Base-by-base conservation (phyloP, 108 stramenopile genomes). In the Stephanodiscus minutulus region DNA sequence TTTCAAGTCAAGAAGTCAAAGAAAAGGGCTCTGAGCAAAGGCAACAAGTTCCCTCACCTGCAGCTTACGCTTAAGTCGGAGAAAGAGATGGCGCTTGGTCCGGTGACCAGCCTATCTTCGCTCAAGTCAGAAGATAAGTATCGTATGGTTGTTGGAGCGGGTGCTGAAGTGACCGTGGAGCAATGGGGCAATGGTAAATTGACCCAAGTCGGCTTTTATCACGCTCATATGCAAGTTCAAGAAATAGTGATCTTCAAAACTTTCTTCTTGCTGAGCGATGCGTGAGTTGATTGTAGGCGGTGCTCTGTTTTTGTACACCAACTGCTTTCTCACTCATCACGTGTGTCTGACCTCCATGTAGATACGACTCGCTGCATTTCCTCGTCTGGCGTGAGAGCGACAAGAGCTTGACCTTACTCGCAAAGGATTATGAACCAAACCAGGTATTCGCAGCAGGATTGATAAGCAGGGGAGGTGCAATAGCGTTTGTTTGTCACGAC, bases 181-280 rank as follows among this genome's bases (percentile, higher is more conserved):
- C 90, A 92, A 61, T 96, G 91, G 94, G 89, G 90, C 10, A 80
- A 67, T 33, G 86, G 72, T 28, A 91, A 89, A 54, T 79, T 96
- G 55, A 88, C 88, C 0, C 94, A 96, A 79, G 91, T 96, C 60
- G 94, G 94, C 17, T 96, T 96, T 64, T 96, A 90, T 63, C 88
- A 92, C 39, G 91, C 90, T 13, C 90, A 89, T 21, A 92, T 92
- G 94, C 90, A 92, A 46, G 74, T 96, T 47, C 80, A 83, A 57
- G 80, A 91, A 66, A 91, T 91, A 49, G 83, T 79, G 12, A 65
- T 91, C 5, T 91, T 96, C 85, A 92, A 92, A 58, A 91, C 82
- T 46, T 96, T 90, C 65, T 79, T 96, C 44, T 61, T 96, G 27
- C 61, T 96, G 27, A 84, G 86, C 50, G 95, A 96, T 72, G 84